phyloP scores from a whole-genome alignment of 163 green algal genomes.

The Scenedesmus sp. region DNA sequence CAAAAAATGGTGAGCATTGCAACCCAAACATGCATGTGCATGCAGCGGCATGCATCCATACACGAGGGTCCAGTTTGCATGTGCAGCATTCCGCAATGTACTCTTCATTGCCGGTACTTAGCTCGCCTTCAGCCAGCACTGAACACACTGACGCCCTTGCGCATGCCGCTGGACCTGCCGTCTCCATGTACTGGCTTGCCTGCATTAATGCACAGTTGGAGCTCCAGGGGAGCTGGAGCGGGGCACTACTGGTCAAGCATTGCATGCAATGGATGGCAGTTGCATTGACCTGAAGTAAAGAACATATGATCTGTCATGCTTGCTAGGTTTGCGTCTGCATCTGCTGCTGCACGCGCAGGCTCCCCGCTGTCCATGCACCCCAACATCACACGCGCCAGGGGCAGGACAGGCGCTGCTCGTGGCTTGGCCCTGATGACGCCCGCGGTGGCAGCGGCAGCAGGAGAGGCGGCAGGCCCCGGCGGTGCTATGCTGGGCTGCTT shows the following conservation, averaged over 20 bases:
- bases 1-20: slow-evolving; percentile 32
- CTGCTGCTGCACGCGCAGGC: not conserved
- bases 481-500: slow-evolving; percentile 38
- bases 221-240: too few relatives aligned
- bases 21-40: not conserved
- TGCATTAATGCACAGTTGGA: not conserved
- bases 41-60: too few relatives aligned
- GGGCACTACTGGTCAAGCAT: too few relatives aligned
- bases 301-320: too few relatives aligned
- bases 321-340: not conserved
- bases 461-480: slow-evolving; percentile 14
- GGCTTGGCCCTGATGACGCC: slow-evolving; percentile 42
- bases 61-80: too few relatives aligned
- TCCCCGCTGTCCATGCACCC: slow-evolving; percentile 50
- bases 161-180: not conserved
- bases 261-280: too few relatives aligned
- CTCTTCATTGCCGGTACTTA: too few relatives aligned
- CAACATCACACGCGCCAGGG: slow-evolving; percentile 35
- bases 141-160: not conserved
- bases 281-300: too few relatives aligned
- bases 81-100: too few relatives aligned
- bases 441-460: slow-evolving; percentile 32
- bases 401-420: slow-evolving; percentile 7
- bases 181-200: not conserved
- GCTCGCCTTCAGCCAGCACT: not conserved